phyloP scores from a whole-genome alignment of 73 alveolate species.

The Paramecium pentaurelia region DNA sequence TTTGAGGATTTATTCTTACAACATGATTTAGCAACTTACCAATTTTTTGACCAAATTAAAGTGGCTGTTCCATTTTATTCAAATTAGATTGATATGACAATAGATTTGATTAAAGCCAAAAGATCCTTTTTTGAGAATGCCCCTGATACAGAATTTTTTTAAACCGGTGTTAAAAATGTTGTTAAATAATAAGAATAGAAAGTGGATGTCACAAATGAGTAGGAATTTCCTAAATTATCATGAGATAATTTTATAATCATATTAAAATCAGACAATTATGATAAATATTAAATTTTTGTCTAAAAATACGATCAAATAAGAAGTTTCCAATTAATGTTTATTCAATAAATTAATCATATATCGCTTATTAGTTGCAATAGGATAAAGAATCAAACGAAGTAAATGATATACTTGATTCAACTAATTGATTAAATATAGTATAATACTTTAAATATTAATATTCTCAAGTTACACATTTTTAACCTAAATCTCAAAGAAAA shows the following conservation, averaged over 20 bases:
- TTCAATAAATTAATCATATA: too few relatives aligned
- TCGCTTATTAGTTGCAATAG: too few relatives aligned
- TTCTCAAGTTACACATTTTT: too few relatives aligned
- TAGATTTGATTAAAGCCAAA: not conserved
- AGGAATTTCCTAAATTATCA: not conserved
- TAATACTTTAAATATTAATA: too few relatives aligned
- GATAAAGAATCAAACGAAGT: too few relatives aligned
- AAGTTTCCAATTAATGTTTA: too few relatives aligned
- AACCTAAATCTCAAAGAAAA: too few relatives aligned
- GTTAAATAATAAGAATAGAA: not conserved
- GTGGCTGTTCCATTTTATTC: not conserved
- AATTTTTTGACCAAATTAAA: not conserved
- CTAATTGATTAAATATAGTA: too few relatives aligned
- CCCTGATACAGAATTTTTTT: not conserved
- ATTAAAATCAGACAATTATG: not conserved
- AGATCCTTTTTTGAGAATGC: not conserved
- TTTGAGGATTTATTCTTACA: not conserved
- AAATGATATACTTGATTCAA: too few relatives aligned
- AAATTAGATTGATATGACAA: not conserved
- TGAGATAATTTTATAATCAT: not conserved
- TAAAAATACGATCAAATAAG: too few relatives aligned
- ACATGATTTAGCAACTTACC: not conserved
- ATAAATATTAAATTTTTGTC: not conserved
- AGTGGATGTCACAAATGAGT: not conserved
- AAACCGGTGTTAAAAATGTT: not conserved